Conservation (phyloP, 2,329 filamentous ascomycete genomes). For the Aspergillus quadricinctus region DNA sequence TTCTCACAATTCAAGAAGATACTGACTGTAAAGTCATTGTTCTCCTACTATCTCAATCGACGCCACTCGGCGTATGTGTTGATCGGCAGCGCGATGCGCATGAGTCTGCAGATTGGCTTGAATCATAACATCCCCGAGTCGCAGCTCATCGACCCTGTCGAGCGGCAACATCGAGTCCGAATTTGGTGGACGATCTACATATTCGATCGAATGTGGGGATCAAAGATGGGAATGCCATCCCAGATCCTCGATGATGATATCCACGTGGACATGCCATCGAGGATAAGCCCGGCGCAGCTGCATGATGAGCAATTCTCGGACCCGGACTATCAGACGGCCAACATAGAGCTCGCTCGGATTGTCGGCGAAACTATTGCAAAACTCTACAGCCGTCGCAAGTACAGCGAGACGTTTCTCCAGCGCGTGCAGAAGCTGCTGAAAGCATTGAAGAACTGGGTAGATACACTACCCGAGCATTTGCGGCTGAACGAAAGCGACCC, state of each 20-base stretch:
- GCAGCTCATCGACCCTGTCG: conserved; percentile 34
- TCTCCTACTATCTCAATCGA: conserved; percentile 36
- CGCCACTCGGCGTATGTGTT: conserved; percentile 30
- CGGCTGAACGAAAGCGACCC: conserved; percentile 29
- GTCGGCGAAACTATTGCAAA: conserved; percentile 33
- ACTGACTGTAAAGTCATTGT: conserved; percentile 24
- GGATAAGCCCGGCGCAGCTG: conserved; percentile 23
- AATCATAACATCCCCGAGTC: conserved; percentile 40
- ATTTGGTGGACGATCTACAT: conserved; percentile 40
- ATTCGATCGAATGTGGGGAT: conserved; percentile 45
- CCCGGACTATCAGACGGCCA: conserved; percentile 33
- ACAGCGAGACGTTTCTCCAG: conserved; percentile 36
- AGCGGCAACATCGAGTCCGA: conserved; percentile 35
- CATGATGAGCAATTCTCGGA: conserved; percentile 37
- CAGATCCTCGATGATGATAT: conserved; percentile 49
- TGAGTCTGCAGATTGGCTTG: conserved; percentile 41
- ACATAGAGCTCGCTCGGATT: conserved; percentile 35
- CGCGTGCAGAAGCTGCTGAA: conserved; percentile 39
- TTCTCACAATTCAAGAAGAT: neutral
- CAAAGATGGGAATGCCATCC: conserved; percentile 47
- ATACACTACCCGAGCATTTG: conserved; percentile 32
- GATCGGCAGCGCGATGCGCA: conserved; percentile 39
- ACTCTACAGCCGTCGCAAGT: conserved; percentile 33
- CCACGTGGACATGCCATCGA: conserved; percentile 36
- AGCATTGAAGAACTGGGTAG: conserved; percentile 36